These are phyloP conservation scores for Tetrapisispora pingtungensis DNA, from an alignment of 805 yeast species.

Conservation along the genomic window DNA sequence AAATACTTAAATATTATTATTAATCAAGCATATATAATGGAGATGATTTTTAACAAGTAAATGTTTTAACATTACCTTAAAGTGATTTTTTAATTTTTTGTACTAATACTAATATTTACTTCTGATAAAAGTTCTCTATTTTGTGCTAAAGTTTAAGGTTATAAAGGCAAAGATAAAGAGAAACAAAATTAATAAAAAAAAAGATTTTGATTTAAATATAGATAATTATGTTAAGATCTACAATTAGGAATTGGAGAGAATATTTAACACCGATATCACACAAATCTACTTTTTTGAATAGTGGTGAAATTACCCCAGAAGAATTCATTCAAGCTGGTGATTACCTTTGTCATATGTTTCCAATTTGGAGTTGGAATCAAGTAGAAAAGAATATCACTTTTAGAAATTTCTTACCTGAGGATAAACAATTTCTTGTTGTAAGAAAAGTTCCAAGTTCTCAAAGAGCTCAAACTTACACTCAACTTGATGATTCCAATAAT, in stretches of 20 bases:
- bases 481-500: conserved; percentile 31
- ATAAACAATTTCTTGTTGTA: conserved; percentile 81
- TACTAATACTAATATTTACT: too few relatives aligned
- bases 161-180: too few relatives aligned
- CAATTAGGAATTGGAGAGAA: conserved; percentile 76
- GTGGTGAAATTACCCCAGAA: conserved; percentile 93
- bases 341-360: conserved; percentile 80
- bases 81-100: too few relatives aligned
- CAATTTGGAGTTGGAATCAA: conserved; percentile 89
- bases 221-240: conserved; percentile 58
- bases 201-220: background rate
- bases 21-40: too few relatives aligned
- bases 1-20: too few relatives aligned
- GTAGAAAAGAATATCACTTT: conserved; percentile 32
- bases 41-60: too few relatives aligned
- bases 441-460: conserved; percentile 79
- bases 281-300: conserved; percentile 69
- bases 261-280: conserved; percentile 86
- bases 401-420: conserved; percentile 64
- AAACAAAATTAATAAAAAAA: background rate
- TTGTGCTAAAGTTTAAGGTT: too few relatives aligned
- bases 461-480: conserved; percentile 49
- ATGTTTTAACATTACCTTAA: too few relatives aligned
- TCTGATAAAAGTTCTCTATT: too few relatives aligned
- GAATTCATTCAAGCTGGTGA: conserved; percentile 94